Evolutionary conservation across 2,329 filamentous ascomycete genomes (phyloP).

Genomic region (Claviceps spartinae): DNA sequence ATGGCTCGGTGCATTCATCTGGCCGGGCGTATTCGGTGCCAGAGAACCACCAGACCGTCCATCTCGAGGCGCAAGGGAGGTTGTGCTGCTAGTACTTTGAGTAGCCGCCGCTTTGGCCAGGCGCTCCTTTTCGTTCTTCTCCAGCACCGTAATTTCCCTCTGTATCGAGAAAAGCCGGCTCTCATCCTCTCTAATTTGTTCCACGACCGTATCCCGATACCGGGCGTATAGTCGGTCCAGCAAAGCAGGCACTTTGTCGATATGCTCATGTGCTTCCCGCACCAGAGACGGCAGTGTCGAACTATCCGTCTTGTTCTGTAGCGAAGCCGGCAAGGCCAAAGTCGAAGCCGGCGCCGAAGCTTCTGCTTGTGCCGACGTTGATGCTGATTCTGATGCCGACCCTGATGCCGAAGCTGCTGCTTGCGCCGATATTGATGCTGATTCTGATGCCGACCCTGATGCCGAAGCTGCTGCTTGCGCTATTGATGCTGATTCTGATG

Average conservation of each 20-base stretch:
- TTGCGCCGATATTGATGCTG: no score
- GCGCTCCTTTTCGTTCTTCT: conserved; percentile 32
- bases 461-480: background rate
- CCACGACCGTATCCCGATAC: conserved; percentile 58
- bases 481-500: background rate
- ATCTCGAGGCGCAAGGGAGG: conserved; percentile 20
- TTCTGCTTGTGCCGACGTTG: background rate
- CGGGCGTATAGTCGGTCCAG: conserved; percentile 61
- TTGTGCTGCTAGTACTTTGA: conserved; percentile 19
- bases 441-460: conserved; percentile 16
- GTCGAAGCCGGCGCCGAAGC: conserved; percentile 12
- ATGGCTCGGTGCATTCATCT: background rate
- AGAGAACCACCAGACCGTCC: conserved; percentile 11
- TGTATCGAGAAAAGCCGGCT: conserved; percentile 47
- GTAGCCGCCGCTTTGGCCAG: conserved; percentile 21
- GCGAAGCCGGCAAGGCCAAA: conserved; percentile 38
- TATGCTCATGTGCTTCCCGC: conserved; percentile 51
- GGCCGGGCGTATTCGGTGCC: background rate
- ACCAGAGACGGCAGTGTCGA: conserved; percentile 46
- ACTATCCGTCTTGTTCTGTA: conserved; percentile 62
- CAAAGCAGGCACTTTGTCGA: conserved; percentile 54
- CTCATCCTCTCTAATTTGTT: conserved; percentile 63
- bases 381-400: background rate
- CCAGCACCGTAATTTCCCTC: conserved; percentile 54
- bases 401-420: no score